Conservation (phyloP, 2,329 filamentous ascomycete genomes). For the Ascochyta viciae-villosae region DNA sequence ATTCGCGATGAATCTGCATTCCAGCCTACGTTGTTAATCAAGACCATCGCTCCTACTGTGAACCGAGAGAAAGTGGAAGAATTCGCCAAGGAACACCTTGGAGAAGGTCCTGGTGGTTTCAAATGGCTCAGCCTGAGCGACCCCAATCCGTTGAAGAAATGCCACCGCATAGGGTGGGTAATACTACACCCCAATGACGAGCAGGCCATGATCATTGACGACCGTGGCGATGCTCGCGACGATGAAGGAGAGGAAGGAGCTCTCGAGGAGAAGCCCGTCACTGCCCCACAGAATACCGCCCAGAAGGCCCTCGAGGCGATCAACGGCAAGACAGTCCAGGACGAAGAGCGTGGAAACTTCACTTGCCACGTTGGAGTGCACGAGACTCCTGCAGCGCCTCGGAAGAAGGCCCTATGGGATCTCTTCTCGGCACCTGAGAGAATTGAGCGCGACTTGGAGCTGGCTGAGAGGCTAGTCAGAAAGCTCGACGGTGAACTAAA, state of each 20-base stretch:
- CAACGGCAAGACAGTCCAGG: slow-evolving; percentile 96
- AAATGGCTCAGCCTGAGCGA: slow-evolving; percentile 96
- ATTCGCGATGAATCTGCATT: slow-evolving; percentile 86
- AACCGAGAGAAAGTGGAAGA: slow-evolving; percentile 91
- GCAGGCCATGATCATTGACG: slow-evolving; percentile 63
- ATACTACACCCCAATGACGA: slow-evolving; percentile 86
- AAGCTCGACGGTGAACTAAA: slow-evolving; percentile 88
- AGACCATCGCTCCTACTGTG: slow-evolving; percentile 96
- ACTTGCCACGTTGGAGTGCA: slow-evolving; percentile 97
- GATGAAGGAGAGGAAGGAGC: slow-evolving; percentile 67
- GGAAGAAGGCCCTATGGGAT: slow-evolving; percentile 97
- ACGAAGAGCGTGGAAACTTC: slow-evolving; percentile 92
- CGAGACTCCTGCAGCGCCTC: slow-evolving; percentile 81
- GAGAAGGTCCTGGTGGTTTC: slow-evolving; percentile 89
- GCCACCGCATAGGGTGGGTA: slow-evolving; percentile 98
- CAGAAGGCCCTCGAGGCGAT: slow-evolving; percentile 92
- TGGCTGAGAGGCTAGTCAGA: slow-evolving; percentile 80
- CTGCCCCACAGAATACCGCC: slow-evolving; percentile 61
- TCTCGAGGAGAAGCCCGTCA: slow-evolving; percentile 61
- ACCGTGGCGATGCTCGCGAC: slow-evolving; percentile 76
- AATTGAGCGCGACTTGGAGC: slow-evolving; percentile 84
- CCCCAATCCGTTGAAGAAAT: slow-evolving; percentile 95
- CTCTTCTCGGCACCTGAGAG: slow-evolving; percentile 93
- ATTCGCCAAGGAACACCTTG: slow-evolving; percentile 93
- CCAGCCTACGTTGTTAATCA: slow-evolving; percentile 93